These are phyloP conservation scores for Phlebiopsis flavidoalba DNA, from an alignment of 768 basidiomycete genomes.

Conservation along the genomic window DNA sequence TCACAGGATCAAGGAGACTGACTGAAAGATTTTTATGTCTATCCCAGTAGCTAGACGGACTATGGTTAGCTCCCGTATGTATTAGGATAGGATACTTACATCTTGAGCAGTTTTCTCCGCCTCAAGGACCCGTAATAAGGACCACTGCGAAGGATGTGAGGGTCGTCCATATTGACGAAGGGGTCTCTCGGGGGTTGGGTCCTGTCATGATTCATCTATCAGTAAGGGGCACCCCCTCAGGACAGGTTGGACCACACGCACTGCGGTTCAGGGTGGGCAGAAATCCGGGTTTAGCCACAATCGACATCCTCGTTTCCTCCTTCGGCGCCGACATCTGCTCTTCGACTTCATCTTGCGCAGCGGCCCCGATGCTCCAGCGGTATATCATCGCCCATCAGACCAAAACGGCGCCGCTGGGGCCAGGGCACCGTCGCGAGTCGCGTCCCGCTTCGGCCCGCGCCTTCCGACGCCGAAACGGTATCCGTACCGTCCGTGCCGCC, in stretches of 20 bases:
- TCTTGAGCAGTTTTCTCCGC: constrained; percentile 70
- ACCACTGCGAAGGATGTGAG: constrained; percentile 60
- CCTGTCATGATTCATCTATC: constrained; percentile 23
- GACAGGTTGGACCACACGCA: constrained; percentile 27
- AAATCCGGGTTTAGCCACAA: constrained; percentile 63
- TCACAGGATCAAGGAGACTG: constrained; percentile 71
- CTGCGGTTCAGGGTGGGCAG: constrained; percentile 64
- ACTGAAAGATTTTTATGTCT: constrained; percentile 71
- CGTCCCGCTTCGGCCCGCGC: constrained; percentile 20
- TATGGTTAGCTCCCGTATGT: neutral
- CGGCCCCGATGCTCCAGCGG: constrained; percentile 38
- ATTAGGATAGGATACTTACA: constrained; percentile 35
- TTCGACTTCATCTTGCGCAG: constrained; percentile 17
- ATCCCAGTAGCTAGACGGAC: constrained; percentile 56
- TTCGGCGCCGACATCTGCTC: constrained; percentile 29
- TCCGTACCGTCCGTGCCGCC: neutral
- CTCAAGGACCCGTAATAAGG: constrained; percentile 59
- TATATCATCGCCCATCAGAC: constrained; percentile 69
- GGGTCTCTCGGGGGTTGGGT: constrained; percentile 25
- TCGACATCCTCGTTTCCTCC: constrained; percentile 46
- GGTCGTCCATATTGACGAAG: constrained; percentile 44
- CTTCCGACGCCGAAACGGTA: neutral
- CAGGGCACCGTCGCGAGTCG: constrained; percentile 56
- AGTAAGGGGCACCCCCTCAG: constrained; percentile 26
- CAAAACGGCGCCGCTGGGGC: constrained; percentile 63